Conservation (phyloP, 1,284 basidiomycete species). For the Phellopilus nigrolimitatus region DNA sequence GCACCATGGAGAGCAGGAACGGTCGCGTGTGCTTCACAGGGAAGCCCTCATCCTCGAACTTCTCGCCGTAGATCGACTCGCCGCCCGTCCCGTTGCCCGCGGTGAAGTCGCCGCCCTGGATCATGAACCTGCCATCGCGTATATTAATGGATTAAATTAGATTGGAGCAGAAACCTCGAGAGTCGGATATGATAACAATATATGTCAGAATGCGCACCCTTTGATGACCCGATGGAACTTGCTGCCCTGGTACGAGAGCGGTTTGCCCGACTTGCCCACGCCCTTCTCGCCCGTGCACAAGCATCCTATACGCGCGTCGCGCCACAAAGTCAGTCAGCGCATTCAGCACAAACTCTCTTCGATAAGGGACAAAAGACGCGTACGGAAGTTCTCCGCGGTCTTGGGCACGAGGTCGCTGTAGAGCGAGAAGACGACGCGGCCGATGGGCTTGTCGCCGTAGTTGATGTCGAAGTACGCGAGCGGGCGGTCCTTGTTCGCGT, state of each 20-base stretch:
- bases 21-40: conserved; percentile 76
- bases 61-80: conserved; percentile 91
- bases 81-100: conserved; percentile 83
- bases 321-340: not conserved
- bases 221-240: conserved; percentile 92
- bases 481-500: conserved; percentile 32
- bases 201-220: conserved; percentile 43
- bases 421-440: conserved; percentile 72
- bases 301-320: conserved; percentile 43
- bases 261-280: conserved; percentile 53
- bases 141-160: conserved; percentile 15
- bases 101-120: conserved; percentile 74
- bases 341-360: conserved; percentile 1
- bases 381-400: conserved; percentile 91
- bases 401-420: conserved; percentile 79
- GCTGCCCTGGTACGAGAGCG: conserved; percentile 67
- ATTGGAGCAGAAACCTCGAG: no score
- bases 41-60: conserved; percentile 92
- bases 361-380: conserved; percentile 6
- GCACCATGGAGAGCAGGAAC: conserved; percentile 92
- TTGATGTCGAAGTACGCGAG: conserved; percentile 78
- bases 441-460: conserved; percentile 65
- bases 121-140: conserved; percentile 56
- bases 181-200: conserved; percentile 17
- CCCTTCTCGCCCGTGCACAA: conserved; percentile 91